Conservation (phyloP, 2,329 filamentous ascomycete species). For the Aspergillus sp. region DNA sequence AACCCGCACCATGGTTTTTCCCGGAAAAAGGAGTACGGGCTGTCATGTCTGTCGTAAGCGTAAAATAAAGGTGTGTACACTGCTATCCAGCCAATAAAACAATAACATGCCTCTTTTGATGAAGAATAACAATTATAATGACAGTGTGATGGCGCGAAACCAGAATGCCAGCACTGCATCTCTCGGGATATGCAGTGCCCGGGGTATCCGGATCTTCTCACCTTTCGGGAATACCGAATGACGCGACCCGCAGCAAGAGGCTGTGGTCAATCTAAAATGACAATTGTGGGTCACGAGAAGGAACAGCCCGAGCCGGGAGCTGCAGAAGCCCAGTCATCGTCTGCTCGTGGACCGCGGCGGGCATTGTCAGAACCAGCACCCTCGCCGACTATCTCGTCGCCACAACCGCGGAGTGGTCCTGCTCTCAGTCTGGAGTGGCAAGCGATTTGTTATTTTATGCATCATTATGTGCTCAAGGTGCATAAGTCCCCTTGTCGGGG, state of each 20-base stretch:
- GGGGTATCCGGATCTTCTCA: background rate
- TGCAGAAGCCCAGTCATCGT: background rate
- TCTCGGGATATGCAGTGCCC: background rate
- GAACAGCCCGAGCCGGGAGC: background rate
- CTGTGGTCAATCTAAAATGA: background rate
- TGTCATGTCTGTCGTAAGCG: background rate
- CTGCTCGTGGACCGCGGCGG: background rate
- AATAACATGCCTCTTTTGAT: background rate
- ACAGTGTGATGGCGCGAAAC: background rate
- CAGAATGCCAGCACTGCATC: background rate
- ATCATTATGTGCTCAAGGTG: background rate
- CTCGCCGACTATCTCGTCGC: background rate
- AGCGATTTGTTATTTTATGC: background rate
- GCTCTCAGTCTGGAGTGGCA: background rate
- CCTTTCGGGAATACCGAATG: background rate
- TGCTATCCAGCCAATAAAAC: background rate
- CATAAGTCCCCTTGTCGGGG: background rate
- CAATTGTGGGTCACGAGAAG: background rate
- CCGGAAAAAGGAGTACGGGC: background rate
- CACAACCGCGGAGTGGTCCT: background rate
- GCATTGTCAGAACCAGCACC: no score
- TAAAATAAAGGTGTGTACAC: background rate
- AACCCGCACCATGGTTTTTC: slow-evolving; percentile 29
- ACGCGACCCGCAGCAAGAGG: background rate
- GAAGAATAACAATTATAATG: background rate